phyloP scores from a whole-genome alignment of 306 rosid species.

The Cucumis cinereus region DNA sequence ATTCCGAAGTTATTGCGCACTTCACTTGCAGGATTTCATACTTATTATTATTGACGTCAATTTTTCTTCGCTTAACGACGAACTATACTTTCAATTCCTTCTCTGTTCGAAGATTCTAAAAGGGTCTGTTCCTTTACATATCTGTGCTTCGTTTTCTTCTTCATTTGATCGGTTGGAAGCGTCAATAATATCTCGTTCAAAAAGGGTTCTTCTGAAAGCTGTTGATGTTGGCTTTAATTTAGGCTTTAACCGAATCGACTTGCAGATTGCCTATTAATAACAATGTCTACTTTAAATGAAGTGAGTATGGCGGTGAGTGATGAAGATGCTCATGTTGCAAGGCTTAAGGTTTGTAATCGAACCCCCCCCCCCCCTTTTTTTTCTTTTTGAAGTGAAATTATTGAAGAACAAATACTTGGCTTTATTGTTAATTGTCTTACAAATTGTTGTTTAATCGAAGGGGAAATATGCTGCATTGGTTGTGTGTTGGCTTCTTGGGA shows the following conservation, averaged over 20 bases:
- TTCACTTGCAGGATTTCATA: not conserved
- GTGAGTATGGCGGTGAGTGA: slow-evolving; percentile 20
- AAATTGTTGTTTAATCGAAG: slow-evolving; percentile 19
- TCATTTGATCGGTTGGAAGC: not conserved
- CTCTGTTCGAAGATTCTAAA: not conserved
- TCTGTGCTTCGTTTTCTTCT: not conserved
- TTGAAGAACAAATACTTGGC: not conserved
- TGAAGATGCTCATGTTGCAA: slow-evolving; percentile 20
- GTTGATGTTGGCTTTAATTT: not conserved
- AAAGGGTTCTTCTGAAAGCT: not conserved
- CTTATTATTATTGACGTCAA: not conserved
- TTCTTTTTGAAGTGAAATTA: not conserved
- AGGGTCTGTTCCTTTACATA: not conserved
- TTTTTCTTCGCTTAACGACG: not conserved
- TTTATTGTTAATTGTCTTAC: not conserved
- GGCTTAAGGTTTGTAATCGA: slow-evolving; percentile 36
- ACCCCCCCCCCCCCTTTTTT: not conserved
- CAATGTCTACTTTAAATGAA: slow-evolving; percentile 13
- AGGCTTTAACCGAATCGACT: not conserved
- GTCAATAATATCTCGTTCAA: not conserved
- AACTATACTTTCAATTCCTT: not conserved
- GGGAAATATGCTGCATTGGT: slow-evolving; percentile 45
- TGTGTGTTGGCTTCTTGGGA: slow-evolving; percentile 87
- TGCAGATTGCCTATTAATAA: not conserved
- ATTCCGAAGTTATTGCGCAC: too few relatives aligned